phyloP scores from a whole-genome alignment of 148 eudicot species.

The Drosera capensis region DNA sequence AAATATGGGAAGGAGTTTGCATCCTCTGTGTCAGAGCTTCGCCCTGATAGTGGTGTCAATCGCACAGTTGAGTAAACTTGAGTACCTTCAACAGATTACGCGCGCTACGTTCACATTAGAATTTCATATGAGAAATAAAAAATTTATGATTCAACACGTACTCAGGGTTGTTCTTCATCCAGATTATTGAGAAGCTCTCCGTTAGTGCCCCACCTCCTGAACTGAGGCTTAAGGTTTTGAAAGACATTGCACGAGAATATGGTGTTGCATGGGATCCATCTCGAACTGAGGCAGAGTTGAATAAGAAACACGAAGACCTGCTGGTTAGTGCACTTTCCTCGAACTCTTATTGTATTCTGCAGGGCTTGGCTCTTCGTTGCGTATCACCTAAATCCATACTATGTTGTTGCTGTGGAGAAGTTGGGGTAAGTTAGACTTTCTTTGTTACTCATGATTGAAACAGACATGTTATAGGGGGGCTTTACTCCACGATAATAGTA shows the following conservation, averaged over 20 bases:
- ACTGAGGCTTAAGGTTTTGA: constrained; percentile 46
- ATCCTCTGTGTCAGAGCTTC: constrained; percentile 80
- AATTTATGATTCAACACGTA: not conserved
- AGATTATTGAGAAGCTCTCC: constrained; percentile 89
- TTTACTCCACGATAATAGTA: too few species aligned
- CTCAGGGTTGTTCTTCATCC: constrained; percentile 7
- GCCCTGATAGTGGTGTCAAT: constrained; percentile 89
- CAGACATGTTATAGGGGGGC: too few species aligned
- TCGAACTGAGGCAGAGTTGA: constrained; percentile 69
- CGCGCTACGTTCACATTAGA: too few species aligned
- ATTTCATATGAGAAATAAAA: not conserved
- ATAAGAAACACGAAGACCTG: constrained; percentile 72
- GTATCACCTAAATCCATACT: too few species aligned
- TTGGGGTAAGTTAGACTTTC: too few species aligned
- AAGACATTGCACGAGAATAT: constrained; percentile 68
- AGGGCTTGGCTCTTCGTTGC: constrained; percentile 1
- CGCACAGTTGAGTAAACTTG: constrained; percentile 65
- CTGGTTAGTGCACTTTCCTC: constrained; percentile 35
- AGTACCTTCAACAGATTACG: constrained; percentile 2
- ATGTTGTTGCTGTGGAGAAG: too few species aligned
- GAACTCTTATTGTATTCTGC: constrained; percentile 2
- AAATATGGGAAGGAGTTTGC: constrained; percentile 92
- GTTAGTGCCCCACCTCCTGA: constrained; percentile 59
- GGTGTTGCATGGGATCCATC: constrained; percentile 71
- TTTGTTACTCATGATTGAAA: too few species aligned